These are phyloP conservation scores for Phtheirospermum japonicum DNA, from an alignment of 257 asterid species.

Conservation along the genomic window DNA sequence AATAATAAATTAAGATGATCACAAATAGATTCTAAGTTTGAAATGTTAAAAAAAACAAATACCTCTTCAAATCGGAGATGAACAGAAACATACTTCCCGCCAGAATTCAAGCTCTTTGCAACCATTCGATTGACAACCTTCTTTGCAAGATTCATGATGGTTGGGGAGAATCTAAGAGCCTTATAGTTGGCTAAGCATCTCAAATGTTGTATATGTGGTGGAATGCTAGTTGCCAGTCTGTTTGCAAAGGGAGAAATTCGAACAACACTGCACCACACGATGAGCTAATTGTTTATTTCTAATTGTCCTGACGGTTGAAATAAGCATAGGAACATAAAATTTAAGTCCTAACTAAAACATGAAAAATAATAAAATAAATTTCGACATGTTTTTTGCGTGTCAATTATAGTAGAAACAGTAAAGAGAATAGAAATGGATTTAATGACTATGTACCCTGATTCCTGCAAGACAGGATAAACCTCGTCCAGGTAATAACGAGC, in stretches of 20 bases:
- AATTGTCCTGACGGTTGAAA: not conserved
- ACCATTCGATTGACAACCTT: conserved; percentile 56
- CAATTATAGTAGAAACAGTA: too few species aligned
- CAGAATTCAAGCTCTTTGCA: conserved; percentile 50
- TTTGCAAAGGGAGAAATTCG: conserved; percentile 87
- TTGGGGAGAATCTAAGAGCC: conserved; percentile 75
- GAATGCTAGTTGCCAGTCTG: conserved; percentile 65
- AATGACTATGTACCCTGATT: conserved; percentile 45
- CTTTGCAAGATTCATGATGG: conserved; percentile 53
- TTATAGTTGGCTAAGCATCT: conserved; percentile 79
- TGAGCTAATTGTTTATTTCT: not conserved
- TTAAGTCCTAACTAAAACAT: too few species aligned
- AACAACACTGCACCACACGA: conserved; percentile 54
- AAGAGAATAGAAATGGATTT: not conserved
- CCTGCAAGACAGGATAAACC: conserved; percentile 66
- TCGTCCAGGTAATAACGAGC: conserved; percentile 64
- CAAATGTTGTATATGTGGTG: conserved; percentile 63
- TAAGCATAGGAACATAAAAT: too few species aligned
- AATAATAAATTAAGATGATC: not conserved
- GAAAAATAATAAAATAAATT: too few species aligned
- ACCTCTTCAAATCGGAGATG: conserved; percentile 95
- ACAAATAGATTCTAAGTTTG: not conserved
- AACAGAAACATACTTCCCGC: conserved; percentile 70
- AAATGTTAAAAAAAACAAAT: not conserved
- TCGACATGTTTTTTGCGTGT: too few species aligned